phyloP scores from a whole-genome alignment of 2,329 filamentous ascomycete genomes.

The Diaporthe sp. region DNA sequence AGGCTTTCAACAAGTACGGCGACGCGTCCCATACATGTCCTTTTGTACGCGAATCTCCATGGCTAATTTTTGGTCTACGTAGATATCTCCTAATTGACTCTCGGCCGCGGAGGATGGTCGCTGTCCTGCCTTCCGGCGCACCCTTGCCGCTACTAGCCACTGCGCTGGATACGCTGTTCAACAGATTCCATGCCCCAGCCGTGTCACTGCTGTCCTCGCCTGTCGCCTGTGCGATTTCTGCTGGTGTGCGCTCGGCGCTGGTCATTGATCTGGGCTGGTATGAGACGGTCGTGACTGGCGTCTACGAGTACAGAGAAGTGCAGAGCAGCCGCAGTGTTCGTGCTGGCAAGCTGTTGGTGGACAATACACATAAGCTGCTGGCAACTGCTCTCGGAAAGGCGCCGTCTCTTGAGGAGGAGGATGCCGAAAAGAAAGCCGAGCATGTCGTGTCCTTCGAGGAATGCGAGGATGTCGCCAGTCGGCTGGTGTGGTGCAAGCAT shows the following conservation, averaged over 20 bases:
- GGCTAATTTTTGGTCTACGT: conserved; percentile 31
- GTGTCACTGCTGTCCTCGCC: conserved; percentile 86
- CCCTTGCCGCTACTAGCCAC: conserved; percentile 84
- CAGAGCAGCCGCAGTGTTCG: conserved; percentile 77
- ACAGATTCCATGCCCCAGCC: conserved; percentile 82
- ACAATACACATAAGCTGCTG: conserved; percentile 77
- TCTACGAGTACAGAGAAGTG: conserved; percentile 93
- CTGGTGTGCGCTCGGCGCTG: conserved; percentile 87
- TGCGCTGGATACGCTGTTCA: conserved; percentile 83
- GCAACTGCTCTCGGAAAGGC: conserved; percentile 55
- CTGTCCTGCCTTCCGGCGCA: conserved; percentile 83
- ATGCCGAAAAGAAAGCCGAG: conserved; percentile 47
- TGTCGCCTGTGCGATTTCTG: conserved; percentile 80
- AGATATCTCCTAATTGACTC: conserved; percentile 80
- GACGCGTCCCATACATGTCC: conserved; percentile 46
- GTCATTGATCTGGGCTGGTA: conserved; percentile 94
- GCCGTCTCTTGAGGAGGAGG: conserved; percentile 42
- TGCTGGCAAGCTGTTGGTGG: conserved; percentile 79
- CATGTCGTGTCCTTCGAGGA: conserved; percentile 77
- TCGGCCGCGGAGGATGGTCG: conserved; percentile 78
- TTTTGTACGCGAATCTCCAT: background rate
- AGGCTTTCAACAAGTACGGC: conserved; percentile 82
- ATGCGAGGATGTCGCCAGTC: conserved; percentile 82
- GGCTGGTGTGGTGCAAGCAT: conserved; percentile 82
- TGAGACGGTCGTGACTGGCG: conserved; percentile 86